Base-by-base conservation (phyloP, 139 green algal species). In the Tetradesmus lagerheimii region DNA sequence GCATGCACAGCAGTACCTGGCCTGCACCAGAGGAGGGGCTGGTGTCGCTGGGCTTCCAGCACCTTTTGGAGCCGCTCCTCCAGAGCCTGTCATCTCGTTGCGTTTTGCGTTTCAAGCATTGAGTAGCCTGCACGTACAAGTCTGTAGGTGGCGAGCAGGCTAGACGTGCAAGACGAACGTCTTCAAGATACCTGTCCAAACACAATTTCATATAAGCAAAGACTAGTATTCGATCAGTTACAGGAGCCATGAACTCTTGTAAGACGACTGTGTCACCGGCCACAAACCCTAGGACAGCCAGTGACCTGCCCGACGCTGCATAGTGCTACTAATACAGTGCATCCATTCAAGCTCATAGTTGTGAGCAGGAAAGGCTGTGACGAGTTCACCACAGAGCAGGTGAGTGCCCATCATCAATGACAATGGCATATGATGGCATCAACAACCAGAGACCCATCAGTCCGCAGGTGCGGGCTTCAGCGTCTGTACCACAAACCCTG, bases 401-500 rank as follows among this genome's bases (percentile, higher is more conserved):
- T n/a, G n/a, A n/a, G 43, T 9, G 9, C 43, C 43, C 5, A 50
- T 50, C 5, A 5, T 9, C 9, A 50, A 15, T 50, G 9, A 50
- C 5, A 50, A 50, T 5, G 6, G 6, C 9, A 50, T 15, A 50
- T 9, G 9, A 5, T 50, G 43, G 9, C 43, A 50, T 5, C 6
- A 15, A 18, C 47, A 62, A 62, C 6, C 8, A 16, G 20, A 62
- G 47, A 1, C 20, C 2, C 57, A 71, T 66, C 27, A 85, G 0
- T 12, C 14, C 15, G 57, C 50, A n/a, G 82, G 31, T 31, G 27
- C 82, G 2, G 57, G 86, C 64, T 76, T n/a, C 76, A 94, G 37
- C 9, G 76, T 27, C 76, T 86, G 16, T 38, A 93, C 87, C 29
- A 85, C 34, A 38, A 94, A 93, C 23, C 93, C 93, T 53, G 90